Evolutionary conservation across 2,329 filamentous ascomycete species (phyloP).

Genomic region (Eutypa lata): DNA sequence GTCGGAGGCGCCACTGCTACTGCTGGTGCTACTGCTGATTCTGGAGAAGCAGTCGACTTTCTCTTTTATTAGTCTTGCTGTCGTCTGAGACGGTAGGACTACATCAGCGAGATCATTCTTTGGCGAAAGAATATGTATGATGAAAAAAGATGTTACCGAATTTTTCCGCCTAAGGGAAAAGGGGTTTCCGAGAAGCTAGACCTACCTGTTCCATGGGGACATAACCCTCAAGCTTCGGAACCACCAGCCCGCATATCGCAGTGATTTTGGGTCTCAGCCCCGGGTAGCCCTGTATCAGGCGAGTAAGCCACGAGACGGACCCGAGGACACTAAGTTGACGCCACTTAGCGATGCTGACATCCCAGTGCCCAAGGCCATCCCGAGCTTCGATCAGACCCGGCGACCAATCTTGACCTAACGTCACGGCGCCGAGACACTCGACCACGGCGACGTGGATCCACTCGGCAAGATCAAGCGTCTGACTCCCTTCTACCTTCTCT

Average conservation of each 20-base stretch:
- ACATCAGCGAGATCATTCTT: not conserved
- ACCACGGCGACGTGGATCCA: slow-evolving; percentile 7
- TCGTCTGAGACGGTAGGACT: not conserved
- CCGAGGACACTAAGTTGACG: slow-evolving; percentile 6
- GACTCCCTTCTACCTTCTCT: not conserved
- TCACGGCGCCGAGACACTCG: slow-evolving; percentile 7
- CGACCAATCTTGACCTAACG: slow-evolving; percentile 5
- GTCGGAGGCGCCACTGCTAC: too few relatives aligned
- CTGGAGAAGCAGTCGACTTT: slow-evolving; percentile 4
- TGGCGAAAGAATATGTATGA: not conserved
- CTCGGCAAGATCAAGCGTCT: slow-evolving; percentile 4
- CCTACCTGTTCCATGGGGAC: slow-evolving; percentile 7
- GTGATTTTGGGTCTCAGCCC: slow-evolving; percentile 3
- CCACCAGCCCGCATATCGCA: slow-evolving; percentile 4
- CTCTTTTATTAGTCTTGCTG: slow-evolving; percentile 3
- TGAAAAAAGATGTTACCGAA: too few relatives aligned
- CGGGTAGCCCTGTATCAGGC: slow-evolving; percentile 5
- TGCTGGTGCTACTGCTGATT: too few relatives aligned
- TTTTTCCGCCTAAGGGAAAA: too few relatives aligned
- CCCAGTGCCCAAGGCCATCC: slow-evolving; percentile 4
- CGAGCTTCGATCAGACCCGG: slow-evolving; percentile 6
- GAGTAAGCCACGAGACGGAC: slow-evolving; percentile 3
- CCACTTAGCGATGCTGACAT: slow-evolving; percentile 5
- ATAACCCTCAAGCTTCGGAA: slow-evolving; percentile 5
- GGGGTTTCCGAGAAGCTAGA: not conserved